phyloP scores from a whole-genome alignment of 805 yeast species.

The Wickerhamomyces rabaulensis region DNA sequence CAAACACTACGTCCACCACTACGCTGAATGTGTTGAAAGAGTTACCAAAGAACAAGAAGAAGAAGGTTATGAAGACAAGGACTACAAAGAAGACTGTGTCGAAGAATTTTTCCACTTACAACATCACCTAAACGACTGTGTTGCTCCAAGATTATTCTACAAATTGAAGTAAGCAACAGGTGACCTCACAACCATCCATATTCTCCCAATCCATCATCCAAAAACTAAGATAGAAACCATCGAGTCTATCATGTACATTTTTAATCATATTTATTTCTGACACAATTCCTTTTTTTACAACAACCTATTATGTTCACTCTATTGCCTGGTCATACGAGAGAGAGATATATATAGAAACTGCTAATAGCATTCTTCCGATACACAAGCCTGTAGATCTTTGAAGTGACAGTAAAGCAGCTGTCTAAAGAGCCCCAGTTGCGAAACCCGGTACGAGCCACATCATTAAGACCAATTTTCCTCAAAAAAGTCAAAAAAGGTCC shows the following conservation, averaged over 20 bases:
- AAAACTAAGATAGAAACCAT: neutral
- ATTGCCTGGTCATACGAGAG: neutral
- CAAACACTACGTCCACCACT: conserved; percentile 77
- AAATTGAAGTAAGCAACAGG: conserved; percentile 60
- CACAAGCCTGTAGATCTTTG: neutral
- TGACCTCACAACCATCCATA: neutral
- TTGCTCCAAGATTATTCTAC: conserved; percentile 83
- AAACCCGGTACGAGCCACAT: neutral
- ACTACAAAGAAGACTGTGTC: conserved; percentile 93
- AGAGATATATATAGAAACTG: neutral
- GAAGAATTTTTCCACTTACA: conserved; percentile 97
- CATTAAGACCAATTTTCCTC: neutral
- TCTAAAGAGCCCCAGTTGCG: too few species aligned
- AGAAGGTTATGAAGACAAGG: conserved; percentile 72
- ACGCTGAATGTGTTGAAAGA: conserved; percentile 92
- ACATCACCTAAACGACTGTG: conserved; percentile 89
- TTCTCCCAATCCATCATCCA: neutral
- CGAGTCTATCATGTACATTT: neutral
- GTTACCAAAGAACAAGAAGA: conserved; percentile 85
- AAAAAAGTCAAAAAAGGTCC: neutral
- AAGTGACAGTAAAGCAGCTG: too few species aligned
- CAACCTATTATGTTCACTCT: neutral
- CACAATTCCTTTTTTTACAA: neutral
- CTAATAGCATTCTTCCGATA: neutral
- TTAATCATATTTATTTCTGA: neutral